Percentiles rank a stretch among this genome's conserved stretches.
These are phyloP conservation scores for Talaromyces marneffei DNA, from an alignment of 2,329 filamentous ascomycete genomes.

Conservation along the genomic window DNA sequence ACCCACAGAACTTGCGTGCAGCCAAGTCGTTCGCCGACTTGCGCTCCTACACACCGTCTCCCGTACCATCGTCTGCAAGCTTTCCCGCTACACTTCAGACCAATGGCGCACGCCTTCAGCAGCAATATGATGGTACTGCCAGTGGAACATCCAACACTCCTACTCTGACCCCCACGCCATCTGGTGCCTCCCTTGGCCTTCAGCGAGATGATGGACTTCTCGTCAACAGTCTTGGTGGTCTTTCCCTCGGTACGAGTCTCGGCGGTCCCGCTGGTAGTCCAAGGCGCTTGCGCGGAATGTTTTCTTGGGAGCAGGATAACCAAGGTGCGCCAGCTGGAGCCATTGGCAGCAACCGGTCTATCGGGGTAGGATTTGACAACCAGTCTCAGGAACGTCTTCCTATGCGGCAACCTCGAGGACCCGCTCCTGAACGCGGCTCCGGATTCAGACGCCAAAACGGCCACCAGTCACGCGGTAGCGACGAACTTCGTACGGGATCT, in stretches of 20 bases:
- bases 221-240: slow-evolving; percentile 57
- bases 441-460: slow-evolving; percentile 57
- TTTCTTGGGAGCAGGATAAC: slow-evolving; percentile 54
- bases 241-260: slow-evolving; percentile 51
- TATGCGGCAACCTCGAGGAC: slow-evolving; percentile 57
- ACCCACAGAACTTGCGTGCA: slow-evolving; percentile 74
- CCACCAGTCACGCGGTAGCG: slow-evolving; percentile 57
- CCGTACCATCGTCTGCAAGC: slow-evolving; percentile 81
- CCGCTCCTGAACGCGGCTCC: slow-evolving; percentile 54
- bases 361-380: slow-evolving; percentile 55
- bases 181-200: slow-evolving; percentile 42
- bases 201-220: slow-evolving; percentile 55
- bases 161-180: slow-evolving; percentile 57
- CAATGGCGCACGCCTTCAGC: slow-evolving; percentile 58
- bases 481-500: slow-evolving; percentile 57
- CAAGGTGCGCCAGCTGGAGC: slow-evolving; percentile 45
- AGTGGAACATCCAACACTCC: slow-evolving; percentile 60
- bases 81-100: slow-evolving; percentile 65
- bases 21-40: slow-evolving; percentile 97
- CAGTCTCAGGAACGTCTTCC: slow-evolving; percentile 51
- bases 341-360: slow-evolving; percentile 59
- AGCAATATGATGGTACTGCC: slow-evolving; percentile 48
- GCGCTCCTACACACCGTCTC: slow-evolving; percentile 89
- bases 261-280: slow-evolving; percentile 49
- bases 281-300: slow-evolving; percentile 54